Conservation (phyloP, 1,284 basidiomycete species). For the Albatrellus sp. region DNA sequence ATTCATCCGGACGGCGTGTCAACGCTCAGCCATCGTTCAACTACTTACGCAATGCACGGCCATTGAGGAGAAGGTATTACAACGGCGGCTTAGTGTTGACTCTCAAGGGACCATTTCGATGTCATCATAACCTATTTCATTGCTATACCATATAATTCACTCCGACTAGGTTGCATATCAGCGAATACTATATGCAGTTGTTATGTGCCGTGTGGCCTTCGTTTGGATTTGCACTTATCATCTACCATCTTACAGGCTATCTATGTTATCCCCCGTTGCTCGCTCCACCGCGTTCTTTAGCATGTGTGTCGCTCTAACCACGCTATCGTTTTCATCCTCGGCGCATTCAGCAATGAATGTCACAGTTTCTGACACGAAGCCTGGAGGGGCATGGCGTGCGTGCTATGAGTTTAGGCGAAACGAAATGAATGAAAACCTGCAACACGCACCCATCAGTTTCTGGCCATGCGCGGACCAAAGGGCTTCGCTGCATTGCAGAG, state of each 20-base stretch:
- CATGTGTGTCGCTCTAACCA: conserved; percentile 52
- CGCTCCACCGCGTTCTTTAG: conserved; percentile 59
- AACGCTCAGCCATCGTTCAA: conserved; percentile 50
- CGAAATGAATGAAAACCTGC: not conserved
- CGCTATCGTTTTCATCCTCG: conserved; percentile 72
- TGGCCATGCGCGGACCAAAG: conserved; percentile 75
- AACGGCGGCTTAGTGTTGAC: conserved; percentile 21
- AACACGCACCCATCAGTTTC: conserved; percentile 50
- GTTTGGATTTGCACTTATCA: not conserved
- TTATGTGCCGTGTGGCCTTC: not conserved
- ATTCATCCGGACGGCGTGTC: conserved; percentile 57
- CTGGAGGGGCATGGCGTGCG: conserved; percentile 20
- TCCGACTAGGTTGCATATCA: not conserved
- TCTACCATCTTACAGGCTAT: conserved; percentile 10
- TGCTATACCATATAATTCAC: not conserved
- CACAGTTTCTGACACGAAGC: conserved; percentile 63
- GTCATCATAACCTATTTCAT: conserved; percentile 7
- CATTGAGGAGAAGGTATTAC: conserved; percentile 44
- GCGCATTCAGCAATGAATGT: conserved; percentile 77
- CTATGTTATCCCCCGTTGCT: conserved; percentile 49
- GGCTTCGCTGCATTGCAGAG: conserved; percentile 55
- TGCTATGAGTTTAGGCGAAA: not conserved
- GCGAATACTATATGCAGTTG: not conserved
- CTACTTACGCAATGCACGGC: conserved; percentile 54
- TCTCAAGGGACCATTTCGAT: conserved; percentile 22